Evolutionary conservation across 441 rosid species (phyloP).

Genomic region (Croton setiger): DNA sequence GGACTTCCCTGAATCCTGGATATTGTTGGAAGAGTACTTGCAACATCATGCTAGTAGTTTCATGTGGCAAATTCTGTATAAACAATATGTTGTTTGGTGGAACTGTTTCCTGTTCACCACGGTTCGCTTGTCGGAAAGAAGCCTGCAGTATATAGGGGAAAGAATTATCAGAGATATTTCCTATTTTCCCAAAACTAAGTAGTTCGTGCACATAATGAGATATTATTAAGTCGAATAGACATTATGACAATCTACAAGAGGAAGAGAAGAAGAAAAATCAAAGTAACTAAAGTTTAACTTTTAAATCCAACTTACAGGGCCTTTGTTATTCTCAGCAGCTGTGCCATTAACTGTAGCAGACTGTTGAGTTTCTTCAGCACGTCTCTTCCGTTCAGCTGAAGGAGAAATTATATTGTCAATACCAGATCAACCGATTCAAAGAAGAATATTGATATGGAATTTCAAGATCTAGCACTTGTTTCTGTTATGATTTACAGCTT

Average conservation of each 20-base stretch:
- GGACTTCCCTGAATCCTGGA: constrained; percentile 89
- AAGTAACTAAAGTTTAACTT: not conserved
- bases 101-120: constrained; percentile 48
- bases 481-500: not conserved
- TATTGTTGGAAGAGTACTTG: constrained; percentile 72
- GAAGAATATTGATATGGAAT: constrained; percentile 1
- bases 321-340: constrained; percentile 45
- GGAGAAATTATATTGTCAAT: constrained; percentile 19
- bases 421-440: not conserved
- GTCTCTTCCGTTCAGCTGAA: constrained; percentile 79
- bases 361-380: constrained; percentile 61
- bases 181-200: not conserved
- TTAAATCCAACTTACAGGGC: constrained; percentile 45
- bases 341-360: constrained; percentile 58
- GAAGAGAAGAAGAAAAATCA: not conserved
- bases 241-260: not conserved
- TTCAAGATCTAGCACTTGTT: not conserved
- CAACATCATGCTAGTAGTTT: constrained; percentile 84
- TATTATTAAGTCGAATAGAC: too few species aligned
- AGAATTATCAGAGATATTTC: not conserved
- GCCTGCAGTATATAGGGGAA: constrained; percentile 37
- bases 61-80: constrained; percentile 85
- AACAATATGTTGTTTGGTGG: constrained; percentile 85
- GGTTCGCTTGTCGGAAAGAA: constrained; percentile 42
- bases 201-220: too few species aligned